Base-by-base conservation (phyloP, 2,329 filamentous ascomycete species). In the Meredithiella fracta region DNA sequence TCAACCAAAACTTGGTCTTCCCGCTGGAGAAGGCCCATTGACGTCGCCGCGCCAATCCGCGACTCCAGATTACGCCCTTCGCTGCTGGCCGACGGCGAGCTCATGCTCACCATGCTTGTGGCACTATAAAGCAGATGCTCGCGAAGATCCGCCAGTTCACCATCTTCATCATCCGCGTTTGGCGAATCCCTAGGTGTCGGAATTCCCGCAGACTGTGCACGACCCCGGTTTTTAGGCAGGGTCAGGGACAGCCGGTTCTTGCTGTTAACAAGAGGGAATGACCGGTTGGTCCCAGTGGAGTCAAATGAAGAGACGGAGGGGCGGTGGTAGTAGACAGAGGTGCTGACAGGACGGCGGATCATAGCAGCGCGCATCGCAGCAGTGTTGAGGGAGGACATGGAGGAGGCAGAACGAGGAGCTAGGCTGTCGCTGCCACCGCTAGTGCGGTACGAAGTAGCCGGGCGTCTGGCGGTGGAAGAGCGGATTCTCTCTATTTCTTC, bases 1-100 rank as follows among this genome's bases (percentile, higher is more conserved):
- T 83, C 77, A 0, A 83, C 75, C 2, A 82, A 68, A 42, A 74
- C 69, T 63, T 79, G 79, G 62, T 83, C 80, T 34, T 82, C 79
- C 52, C 68, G 72, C 26, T 68, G 65, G 4, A 80, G 67, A 54
- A 67, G 67, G 47, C 74, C 70, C 37, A 74, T 75, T 56, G 70
- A 73, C 54, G 65, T 70, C 59, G 52, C 22, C 11, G 47, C 23
- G 15, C 22, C 49, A 15, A 53, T 38, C 6, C 42, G 49, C 4
- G 51, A 17, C 11, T 55, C 57, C 9, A 23, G n/a, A 64, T 68
- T 65, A 49, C 61, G 60, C 23, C 63, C 62, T 47, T 60, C 61
- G 52, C 62, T 59, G 42, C 71, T 65, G 62, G 68, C 71, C 3
- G 68, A 67, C 22, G 74, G 72, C 53, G 76, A 73, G 47, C 67